Base-by-base conservation (phyloP, 768 basidiomycete species). In the Suillus brevipes region DNA sequence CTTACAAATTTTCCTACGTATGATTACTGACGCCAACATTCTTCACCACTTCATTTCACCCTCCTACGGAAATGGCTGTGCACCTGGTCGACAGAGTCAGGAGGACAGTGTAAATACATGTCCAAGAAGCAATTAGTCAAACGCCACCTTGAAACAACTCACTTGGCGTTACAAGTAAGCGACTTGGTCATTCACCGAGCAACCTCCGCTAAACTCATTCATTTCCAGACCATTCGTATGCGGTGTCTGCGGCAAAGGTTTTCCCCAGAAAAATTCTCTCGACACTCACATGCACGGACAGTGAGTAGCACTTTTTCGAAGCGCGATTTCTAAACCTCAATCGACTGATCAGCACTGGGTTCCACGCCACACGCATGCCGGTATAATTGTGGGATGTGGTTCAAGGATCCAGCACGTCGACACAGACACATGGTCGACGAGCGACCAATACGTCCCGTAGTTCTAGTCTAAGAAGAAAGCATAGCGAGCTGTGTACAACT, bases 41-140 rank as follows among this genome's bases (percentile, higher is more conserved):
- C 60, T 52, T 63, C 62, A 68, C 67, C 66, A 69, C 66, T 70
- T 66, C 68, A 72, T 69, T 50, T 66, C 59, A 62, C 55, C 67
- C 4, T 61, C 18, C 64, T 37, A 58, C 74, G 75, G 64, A 79
- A 75, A 62, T 82, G 78, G 77, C 70, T 75, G 53, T 82, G 82
- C 73, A 78, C 77, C 56, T 83, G 82, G 82, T 68, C 73, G 53
- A 77, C 78, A 16, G 71, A 69, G 64, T 71, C 67, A 63, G 76
- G 72, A 62, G 78, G 65, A 67, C 73, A 70, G 37, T 85, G 84
- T 67, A 72, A 76, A 25, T 84, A 84, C 66, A 71, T 72, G 40
- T 78, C 82, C 31, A 86, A 87, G 71, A 88, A 86, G 73, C 88
- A 89, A 71, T 80, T 88, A 50, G 85, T 90, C 64, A 89, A 89